A percentile compares a stretch with the other conserved stretches of the same genome.
Evolutionary conservation across 345 rosid genomes (phyloP).

Genomic region (Salix koriyanagi): DNA sequence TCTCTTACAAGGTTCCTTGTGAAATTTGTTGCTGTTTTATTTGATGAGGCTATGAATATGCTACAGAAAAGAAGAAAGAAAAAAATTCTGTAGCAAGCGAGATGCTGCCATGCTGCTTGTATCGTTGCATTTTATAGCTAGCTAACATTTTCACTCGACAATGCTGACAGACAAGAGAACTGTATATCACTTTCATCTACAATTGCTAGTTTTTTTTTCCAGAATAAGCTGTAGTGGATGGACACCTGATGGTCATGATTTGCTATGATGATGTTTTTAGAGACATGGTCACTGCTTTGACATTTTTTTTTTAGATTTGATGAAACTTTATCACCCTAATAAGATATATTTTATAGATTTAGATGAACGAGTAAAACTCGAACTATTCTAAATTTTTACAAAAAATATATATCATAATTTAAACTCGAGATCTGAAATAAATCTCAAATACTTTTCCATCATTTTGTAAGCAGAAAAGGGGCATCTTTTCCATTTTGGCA

Average conservation of each 20-base stretch:
- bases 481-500: too few species aligned
- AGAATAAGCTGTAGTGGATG: too few species aligned
- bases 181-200: too few species aligned
- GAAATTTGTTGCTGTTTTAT: background rate
- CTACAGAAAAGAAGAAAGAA: background rate
- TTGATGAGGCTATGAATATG: background rate
- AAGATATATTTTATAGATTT: accelerated
- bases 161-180: too few species aligned
- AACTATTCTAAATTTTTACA: accelerated
- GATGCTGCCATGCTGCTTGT: background rate
- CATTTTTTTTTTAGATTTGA: too few species aligned
- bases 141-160: background rate
- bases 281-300: too few species aligned
- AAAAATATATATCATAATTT: accelerated
- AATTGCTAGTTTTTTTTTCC: too few species aligned
- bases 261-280: too few species aligned
- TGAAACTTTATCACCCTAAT: accelerated
- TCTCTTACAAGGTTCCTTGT: background rate
- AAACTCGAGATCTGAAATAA: too few species aligned
- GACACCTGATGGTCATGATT: too few species aligned
- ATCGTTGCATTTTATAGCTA: background rate
- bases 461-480: too few species aligned
- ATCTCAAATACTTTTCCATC: too few species aligned
- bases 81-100: background rate
- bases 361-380: accelerated